Conservation (phyloP, 345 rosid species). For the Eucalyptus fibrosa region DNA sequence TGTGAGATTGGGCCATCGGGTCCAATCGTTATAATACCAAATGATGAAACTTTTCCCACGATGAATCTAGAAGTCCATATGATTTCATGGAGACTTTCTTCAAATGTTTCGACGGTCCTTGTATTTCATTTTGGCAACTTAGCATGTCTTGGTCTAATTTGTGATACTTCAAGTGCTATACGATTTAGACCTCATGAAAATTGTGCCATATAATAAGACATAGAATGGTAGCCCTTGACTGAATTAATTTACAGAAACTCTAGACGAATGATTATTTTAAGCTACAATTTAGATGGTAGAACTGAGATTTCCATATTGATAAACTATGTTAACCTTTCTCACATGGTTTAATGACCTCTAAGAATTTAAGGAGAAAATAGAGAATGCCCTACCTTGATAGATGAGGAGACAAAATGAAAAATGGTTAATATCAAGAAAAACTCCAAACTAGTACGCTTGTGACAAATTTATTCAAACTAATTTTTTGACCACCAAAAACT, state of each 20-base stretch:
- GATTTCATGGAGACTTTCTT: too few relatives aligned
- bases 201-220: background rate
- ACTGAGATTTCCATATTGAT: background rate
- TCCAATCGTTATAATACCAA: background rate
- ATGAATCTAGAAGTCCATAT: background rate
- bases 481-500: too few relatives aligned
- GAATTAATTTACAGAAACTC: background rate
- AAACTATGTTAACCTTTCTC: background rate
- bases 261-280: background rate
- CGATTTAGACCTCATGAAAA: background rate
- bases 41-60: background rate
- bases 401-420: background rate
- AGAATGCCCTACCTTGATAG: background rate
- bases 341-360: background rate
- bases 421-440: too few relatives aligned
- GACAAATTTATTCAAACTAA: too few relatives aligned
- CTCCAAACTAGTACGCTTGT: accelerated
- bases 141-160: too few relatives aligned
- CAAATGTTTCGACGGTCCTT: too few relatives aligned
- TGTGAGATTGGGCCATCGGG: background rate
- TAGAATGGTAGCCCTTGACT: background rate
- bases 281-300: background rate
- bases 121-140: too few relatives aligned
- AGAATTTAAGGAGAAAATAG: too few relatives aligned
- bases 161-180: too few relatives aligned